Conservation (phyloP, 2,329 filamentous ascomycete species). For the Hirsutella minnesotensis region DNA sequence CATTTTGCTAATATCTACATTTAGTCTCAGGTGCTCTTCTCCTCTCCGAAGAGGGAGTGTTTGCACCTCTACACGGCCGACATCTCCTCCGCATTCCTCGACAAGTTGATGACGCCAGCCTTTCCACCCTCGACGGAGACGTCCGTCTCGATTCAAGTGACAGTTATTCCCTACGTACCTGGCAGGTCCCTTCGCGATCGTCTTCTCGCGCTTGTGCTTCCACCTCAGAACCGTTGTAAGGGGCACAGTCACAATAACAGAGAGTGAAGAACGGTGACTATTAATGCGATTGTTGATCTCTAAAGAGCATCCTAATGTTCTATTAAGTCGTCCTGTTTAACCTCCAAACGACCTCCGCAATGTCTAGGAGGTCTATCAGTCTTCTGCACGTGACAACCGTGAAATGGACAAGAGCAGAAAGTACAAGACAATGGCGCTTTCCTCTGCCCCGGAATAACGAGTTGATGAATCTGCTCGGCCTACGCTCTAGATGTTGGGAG, state of each 20-base stretch:
- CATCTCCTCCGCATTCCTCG: not conserved
- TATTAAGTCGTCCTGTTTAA: no score
- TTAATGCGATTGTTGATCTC: no score
- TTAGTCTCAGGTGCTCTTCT: not conserved
- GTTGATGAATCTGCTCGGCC: no score
- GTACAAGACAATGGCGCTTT: not conserved
- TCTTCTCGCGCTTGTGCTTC: not conserved
- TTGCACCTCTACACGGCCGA: conserved; percentile 3
- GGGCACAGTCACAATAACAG: no score
- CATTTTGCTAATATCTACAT: not conserved
- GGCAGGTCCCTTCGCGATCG: conserved; percentile 2
- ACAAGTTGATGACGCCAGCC: conserved; percentile 1
- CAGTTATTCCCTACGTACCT: not conserved
- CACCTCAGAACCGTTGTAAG: not conserved
- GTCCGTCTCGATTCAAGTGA: not conserved
- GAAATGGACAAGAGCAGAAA: not conserved
- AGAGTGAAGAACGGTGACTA: no score
- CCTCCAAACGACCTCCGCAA: no score
- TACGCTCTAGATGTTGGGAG: no score
- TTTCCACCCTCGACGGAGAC: not conserved
- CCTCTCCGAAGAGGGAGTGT: not conserved
- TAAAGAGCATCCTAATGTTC: no score
- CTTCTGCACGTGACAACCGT: no score
- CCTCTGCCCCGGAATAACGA: not conserved
- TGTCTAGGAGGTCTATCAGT: no score